These are phyloP conservation scores for Sporothrix pallida DNA, from an alignment of 2,329 filamentous ascomycete species.

Conservation along the genomic window DNA sequence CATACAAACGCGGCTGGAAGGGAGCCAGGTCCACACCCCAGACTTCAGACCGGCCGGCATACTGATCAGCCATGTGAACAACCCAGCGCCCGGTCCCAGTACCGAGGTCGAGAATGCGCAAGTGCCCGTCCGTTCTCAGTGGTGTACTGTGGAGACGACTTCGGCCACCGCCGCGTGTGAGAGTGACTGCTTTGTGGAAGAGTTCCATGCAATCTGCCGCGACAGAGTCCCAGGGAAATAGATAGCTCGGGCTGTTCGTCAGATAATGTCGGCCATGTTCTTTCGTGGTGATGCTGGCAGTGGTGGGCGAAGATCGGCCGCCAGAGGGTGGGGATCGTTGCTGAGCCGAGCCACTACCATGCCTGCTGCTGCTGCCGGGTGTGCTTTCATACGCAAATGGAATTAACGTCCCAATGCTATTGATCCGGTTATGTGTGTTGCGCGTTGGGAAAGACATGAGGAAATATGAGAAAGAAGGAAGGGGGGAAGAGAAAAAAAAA, in stretches of 20 bases:
- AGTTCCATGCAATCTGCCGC: conserved; percentile 73
- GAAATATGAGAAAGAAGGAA: neutral
- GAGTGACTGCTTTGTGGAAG: conserved; percentile 76
- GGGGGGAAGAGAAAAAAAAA: neutral
- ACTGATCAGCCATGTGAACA: conserved; percentile 74
- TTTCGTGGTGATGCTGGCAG: conserved; percentile 27
- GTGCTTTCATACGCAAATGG: conserved; percentile 17
- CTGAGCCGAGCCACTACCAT: conserved; percentile 6
- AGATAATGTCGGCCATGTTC: conserved; percentile 32
- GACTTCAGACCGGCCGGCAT: conserved; percentile 30
- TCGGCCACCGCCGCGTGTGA: conserved; percentile 57
- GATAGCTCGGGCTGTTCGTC: conserved; percentile 9
- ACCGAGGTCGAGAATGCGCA: conserved; percentile 68
- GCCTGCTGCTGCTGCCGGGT: conserved; percentile 10
- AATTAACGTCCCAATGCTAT: conserved; percentile 10
- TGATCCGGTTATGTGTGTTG: conserved; percentile 12
- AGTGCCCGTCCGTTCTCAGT: conserved; percentile 40
- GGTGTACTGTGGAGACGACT: conserved; percentile 46
- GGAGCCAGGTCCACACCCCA: conserved; percentile 33
- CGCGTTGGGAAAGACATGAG: conserved; percentile 22
- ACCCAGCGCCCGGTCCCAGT: conserved; percentile 93
- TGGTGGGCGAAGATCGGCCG: conserved; percentile 1
- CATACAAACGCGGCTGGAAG: conserved; percentile 33
- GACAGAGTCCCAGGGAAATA: conserved; percentile 34
- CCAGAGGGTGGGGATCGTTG: neutral